Evolutionary conservation across 768 basidiomycete genomes (phyloP), one percentile per base, ranked within the genome.

Genomic region (Saitozyma sp.): DNA sequence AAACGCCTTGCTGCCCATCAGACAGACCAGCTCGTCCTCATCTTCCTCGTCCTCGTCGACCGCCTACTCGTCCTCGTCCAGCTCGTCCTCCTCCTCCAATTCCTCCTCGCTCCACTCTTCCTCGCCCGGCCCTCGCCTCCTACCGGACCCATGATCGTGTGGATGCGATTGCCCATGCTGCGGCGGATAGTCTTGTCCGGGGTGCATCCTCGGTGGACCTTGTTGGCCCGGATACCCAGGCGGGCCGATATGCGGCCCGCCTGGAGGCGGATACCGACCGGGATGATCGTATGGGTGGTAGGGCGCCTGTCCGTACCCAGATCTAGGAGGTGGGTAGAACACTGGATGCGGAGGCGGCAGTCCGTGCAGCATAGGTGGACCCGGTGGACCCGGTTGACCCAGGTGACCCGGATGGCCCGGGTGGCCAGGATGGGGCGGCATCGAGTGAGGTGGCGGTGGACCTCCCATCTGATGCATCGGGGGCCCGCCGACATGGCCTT

Each of bases 71-170:
- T 67, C 65, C 50, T 62, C 65, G 8, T 63, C 65, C 11, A 62
- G 20, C 50, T 67, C 65, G 48, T 63, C 58, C n/a, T 58, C 61
- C 50, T 67, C 65, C 20, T 67, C 65, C 14, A 62, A 61, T 45
- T 67, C 65, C 51, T 66, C 65, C 13, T 37, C 57, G 29, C 58
- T 63, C 54, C 40, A 56, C 37, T 45, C 62, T 48, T 55, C 62
- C 51, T 63, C 65, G 54, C 60, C 59, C 16, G 50, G 45, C 13
- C 45, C 45, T 17, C 13, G 45, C 13, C 45, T 11, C n/a, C 45
- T 17, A 46, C 45, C 45, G 6, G 13, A 6, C 13, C n/a, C 11
- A 2, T 17, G 13, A 17, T 11, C 45, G 45, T 13, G 13, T 17
- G 45, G 45, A 5, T 29, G 29, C 29, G 29, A 29, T 29, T 29